Evolutionary conservation across 2,329 filamentous ascomycete genomes (phyloP).

Genomic region (Phialocephala subalpina): DNA sequence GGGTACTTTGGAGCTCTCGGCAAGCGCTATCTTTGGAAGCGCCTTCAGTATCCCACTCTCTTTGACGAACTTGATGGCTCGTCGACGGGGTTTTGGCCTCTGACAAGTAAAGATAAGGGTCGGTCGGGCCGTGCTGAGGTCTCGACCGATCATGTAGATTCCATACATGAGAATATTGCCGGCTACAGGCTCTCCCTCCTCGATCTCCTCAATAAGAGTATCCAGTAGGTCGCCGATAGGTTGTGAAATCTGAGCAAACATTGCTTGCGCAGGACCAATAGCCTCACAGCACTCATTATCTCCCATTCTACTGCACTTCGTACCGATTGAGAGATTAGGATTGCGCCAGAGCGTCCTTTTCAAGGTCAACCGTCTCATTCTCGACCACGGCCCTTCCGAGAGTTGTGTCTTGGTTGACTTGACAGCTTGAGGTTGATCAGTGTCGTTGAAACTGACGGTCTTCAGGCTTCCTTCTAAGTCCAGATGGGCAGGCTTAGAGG

Average conservation of each 20-base stretch:
- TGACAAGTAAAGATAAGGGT: conserved; percentile 14
- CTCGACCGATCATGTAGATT: conserved; percentile 21
- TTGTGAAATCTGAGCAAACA: conserved; percentile 7
- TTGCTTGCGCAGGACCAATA: conserved; percentile 14
- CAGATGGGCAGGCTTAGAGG: too few relatives aligned
- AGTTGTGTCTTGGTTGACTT: not conserved
- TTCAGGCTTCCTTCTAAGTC: too few relatives aligned
- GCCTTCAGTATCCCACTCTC: conserved; percentile 17
- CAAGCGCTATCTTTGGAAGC: conserved; percentile 13
- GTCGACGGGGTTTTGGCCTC: conserved; percentile 10
- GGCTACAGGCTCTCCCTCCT: conserved; percentile 17
- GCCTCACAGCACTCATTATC: conserved; percentile 19
- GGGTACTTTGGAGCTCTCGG: not conserved
- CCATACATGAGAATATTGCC: conserved; percentile 18
- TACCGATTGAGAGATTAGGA: conserved; percentile 16
- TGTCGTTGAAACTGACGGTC: too few relatives aligned
- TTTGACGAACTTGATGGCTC: conserved; percentile 16
- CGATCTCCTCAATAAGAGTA: conserved; percentile 15
- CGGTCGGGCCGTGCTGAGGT: not conserved
- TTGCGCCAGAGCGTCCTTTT: conserved; percentile 9
- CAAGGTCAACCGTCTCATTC: not conserved
- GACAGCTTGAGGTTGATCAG: not conserved
- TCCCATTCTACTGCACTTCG: conserved; percentile 8
- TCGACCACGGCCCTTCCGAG: not conserved
- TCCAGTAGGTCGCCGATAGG: conserved; percentile 16